These are phyloP conservation scores for Podospora fimiseda DNA, from an alignment of 495 filamentous ascomycete genomes.

Conservation along the genomic window DNA sequence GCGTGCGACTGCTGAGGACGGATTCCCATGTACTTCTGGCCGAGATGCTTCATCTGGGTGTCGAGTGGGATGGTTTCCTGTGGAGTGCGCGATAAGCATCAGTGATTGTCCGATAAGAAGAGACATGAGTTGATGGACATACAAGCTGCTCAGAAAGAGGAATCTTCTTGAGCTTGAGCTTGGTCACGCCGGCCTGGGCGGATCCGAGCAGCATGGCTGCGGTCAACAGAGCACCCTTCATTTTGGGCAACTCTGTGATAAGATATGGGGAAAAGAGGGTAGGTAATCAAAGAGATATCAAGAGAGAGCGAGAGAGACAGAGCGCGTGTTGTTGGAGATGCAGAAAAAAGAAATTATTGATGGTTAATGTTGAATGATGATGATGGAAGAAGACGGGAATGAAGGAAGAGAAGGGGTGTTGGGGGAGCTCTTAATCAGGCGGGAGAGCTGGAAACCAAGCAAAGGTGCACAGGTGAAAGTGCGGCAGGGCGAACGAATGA, in stretches of 20 bases:
- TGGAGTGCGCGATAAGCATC: constrained; percentile 11
- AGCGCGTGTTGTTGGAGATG: neutral
- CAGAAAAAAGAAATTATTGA: neutral
- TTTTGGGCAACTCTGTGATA: constrained; percentile 39
- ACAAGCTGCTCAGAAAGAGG: constrained; percentile 89
- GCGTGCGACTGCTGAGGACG: constrained; percentile 56
- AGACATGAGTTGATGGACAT: constrained; percentile 29
- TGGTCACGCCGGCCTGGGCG: constrained; percentile 78
- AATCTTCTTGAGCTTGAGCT: constrained; percentile 95
- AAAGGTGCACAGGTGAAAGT: neutral
- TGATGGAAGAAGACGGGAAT: neutral
- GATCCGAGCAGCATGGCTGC: constrained; percentile 78
- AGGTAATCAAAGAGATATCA: neutral
- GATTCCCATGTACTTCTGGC: constrained; percentile 90
- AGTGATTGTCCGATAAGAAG: constrained; percentile 3
- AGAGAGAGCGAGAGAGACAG: neutral
- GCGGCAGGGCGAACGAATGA: neutral
- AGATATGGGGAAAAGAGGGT: neutral
- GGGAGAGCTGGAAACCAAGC: neutral
- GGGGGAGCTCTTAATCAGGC: neutral
- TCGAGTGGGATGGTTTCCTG: constrained; percentile 74
- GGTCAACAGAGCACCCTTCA: constrained; percentile 75
- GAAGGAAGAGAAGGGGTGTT: neutral
- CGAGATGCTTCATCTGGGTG: constrained; percentile 70
- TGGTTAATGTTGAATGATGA: neutral